Conservation (phyloP, 2,329 filamentous ascomycete genomes). For the Pyricularia grisea region DNA sequence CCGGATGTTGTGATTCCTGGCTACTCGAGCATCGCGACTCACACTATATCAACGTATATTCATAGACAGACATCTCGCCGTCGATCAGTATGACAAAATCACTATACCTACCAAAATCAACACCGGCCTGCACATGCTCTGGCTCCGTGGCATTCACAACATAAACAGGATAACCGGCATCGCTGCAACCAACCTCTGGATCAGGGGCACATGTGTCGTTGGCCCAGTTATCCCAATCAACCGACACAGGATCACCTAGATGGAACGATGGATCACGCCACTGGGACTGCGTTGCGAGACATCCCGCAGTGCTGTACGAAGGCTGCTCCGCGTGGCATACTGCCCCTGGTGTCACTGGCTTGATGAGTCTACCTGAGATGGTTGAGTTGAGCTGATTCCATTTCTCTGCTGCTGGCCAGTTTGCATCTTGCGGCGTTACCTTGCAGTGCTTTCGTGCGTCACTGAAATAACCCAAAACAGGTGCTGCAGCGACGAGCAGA, state of each 20-base stretch:
- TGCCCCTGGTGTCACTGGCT: not conserved
- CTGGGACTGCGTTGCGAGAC: constrained; percentile 13
- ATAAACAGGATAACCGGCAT: constrained; percentile 28
- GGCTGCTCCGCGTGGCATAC: constrained; percentile 3
- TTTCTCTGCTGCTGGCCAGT: not conserved
- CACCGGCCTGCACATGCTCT: constrained; percentile 21
- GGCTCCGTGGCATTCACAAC: constrained; percentile 28
- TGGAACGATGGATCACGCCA: constrained; percentile 20
- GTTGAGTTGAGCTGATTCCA: not conserved
- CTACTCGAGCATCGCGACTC: constrained; percentile 10
- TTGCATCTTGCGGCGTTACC: not conserved
- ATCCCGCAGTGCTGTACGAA: not conserved
- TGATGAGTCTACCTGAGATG: not conserved
- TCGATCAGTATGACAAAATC: no score
- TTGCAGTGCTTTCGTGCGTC: not conserved
- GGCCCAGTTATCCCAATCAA: constrained; percentile 30
- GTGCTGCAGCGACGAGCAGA: not conserved
- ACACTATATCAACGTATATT: not conserved
- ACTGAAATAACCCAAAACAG: not conserved
- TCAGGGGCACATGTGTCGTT: constrained; percentile 42
- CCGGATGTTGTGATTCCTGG: constrained; percentile 19
- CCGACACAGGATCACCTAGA: constrained; percentile 23
- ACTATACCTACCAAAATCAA: constrained; percentile 31
- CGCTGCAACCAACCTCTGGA: constrained; percentile 23
- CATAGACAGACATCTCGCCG: not conserved